A percentile compares a stretch with the other conserved stretches of the same genome.
phyloP scores from a whole-genome alignment of 176 grass and related monocot genomes.

The Oryza nivara region DNA sequence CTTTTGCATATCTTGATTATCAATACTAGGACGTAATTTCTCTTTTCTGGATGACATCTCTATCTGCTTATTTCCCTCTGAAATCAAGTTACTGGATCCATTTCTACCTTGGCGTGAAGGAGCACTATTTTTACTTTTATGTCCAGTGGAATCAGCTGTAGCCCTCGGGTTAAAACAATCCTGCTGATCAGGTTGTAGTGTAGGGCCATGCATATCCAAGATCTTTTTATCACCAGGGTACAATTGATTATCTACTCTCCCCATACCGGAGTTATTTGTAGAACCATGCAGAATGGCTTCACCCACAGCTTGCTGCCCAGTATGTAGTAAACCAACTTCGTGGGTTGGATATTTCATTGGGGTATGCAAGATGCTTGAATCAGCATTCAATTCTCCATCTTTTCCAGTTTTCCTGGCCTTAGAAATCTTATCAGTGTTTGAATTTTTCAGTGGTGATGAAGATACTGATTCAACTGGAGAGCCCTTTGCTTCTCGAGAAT shows the following conservation, averaged over 20 bases:
- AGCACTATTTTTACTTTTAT: constrained; percentile 27
- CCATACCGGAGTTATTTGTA: constrained; percentile 13
- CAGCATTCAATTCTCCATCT: constrained; percentile 52
- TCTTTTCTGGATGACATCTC: constrained; percentile 44
- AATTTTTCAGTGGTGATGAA: constrained; percentile 62
- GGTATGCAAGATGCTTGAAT: constrained; percentile 39
- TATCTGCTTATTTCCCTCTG: constrained; percentile 26
- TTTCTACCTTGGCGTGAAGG: constrained; percentile 26
- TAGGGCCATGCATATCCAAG: constrained; percentile 9
- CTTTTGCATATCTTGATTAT: constrained; percentile 47
- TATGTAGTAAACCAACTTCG: constrained; percentile 42
- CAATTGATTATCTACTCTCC: constrained; percentile 18
- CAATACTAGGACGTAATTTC: constrained; percentile 39
- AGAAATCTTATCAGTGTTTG: constrained; percentile 44
- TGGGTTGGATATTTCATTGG: constrained; percentile 49
- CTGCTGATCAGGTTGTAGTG: constrained; percentile 16
- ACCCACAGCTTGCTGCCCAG: constrained; percentile 5
- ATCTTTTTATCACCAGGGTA: constrained; percentile 22
- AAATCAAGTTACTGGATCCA: constrained; percentile 28
- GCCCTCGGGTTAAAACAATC: constrained; percentile 29
- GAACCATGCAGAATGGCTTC: constrained; percentile 36
- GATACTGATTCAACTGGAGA: constrained; percentile 75
- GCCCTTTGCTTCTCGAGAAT: constrained; percentile 54
- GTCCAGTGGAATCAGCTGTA: constrained; percentile 11
- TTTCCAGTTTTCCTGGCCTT: constrained; percentile 42